A percentile compares a stretch with the other conserved stretches of the same genome.
Evolutionary conservation across 352 stramenopile genomes (phyloP).

Genomic region (Phytophthora tentaculata): DNA sequence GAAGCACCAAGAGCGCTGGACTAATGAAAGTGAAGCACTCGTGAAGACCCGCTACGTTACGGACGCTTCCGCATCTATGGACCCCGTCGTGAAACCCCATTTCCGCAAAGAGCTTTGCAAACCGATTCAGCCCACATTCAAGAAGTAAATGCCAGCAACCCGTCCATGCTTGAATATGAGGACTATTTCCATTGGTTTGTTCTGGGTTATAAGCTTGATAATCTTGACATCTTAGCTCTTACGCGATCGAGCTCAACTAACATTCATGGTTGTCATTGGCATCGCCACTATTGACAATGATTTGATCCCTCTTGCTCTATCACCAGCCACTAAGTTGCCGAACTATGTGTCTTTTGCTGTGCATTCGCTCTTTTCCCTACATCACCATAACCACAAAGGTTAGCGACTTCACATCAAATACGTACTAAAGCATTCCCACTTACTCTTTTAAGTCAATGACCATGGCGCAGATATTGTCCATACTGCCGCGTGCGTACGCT

Average conservation of each 20-base stretch:
- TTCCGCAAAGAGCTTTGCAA: slow-evolving; percentile 73
- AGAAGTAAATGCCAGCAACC: slow-evolving; percentile 33
- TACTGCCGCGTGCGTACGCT: slow-evolving; percentile 80
- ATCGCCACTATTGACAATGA: slow-evolving; percentile 27
- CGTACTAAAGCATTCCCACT: slow-evolving; percentile 13
- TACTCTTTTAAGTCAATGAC: slow-evolving; percentile 89
- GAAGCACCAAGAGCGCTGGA: slow-evolving; percentile 67
- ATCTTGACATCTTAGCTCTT: too few species aligned
- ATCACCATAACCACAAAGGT: slow-evolving; percentile 7
- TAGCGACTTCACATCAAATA: slow-evolving; percentile 1
- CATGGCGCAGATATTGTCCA: slow-evolving; percentile 93
- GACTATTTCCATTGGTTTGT: slow-evolving; percentile 29
- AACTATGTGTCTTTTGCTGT: slow-evolving; percentile 45
- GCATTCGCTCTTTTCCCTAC: slow-evolving; percentile 62
- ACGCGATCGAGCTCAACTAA: slow-evolving; percentile 3
- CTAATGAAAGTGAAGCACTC: slow-evolving; percentile 59
- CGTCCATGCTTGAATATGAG: slow-evolving; percentile 19
- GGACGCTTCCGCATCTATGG: slow-evolving; percentile 52
- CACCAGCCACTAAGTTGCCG: slow-evolving; percentile 9
- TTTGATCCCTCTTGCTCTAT: slow-evolving; percentile 32
- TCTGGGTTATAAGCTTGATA: too few species aligned
- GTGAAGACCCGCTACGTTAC: slow-evolving; percentile 66
- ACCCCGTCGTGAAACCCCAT: slow-evolving; percentile 48
- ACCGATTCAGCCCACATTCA: slow-evolving; percentile 56
- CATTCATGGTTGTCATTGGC: slow-evolving; percentile 4